These are phyloP conservation scores for Fusarium multiceps DNA, from an alignment of 2,329 filamentous ascomycete species.

Conservation along the genomic window DNA sequence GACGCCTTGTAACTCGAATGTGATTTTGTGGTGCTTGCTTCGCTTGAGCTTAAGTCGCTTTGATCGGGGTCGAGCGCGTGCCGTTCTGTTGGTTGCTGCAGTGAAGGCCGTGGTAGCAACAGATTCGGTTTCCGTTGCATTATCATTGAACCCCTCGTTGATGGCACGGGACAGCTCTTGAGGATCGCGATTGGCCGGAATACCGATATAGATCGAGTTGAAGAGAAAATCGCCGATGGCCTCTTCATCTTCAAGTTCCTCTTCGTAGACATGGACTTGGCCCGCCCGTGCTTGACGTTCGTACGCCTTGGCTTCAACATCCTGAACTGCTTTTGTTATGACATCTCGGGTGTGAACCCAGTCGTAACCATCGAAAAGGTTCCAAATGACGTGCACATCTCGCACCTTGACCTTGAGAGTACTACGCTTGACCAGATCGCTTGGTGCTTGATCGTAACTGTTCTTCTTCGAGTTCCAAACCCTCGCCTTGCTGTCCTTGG, in stretches of 20 bases:
- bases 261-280: constrained; percentile 69
- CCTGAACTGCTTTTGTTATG: constrained; percentile 87
- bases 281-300: constrained; percentile 73
- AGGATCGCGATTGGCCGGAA: constrained; percentile 87
- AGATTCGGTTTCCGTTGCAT: constrained; percentile 88
- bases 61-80: constrained; percentile 57
- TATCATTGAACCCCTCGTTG: constrained; percentile 88
- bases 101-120: constrained; percentile 80
- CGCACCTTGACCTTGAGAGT: constrained; percentile 82
- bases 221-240: constrained; percentile 96
- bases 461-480: constrained; percentile 84
- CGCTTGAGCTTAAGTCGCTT: constrained; percentile 80
- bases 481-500: constrained; percentile 74
- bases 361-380: constrained; percentile 97
- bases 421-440: constrained; percentile 69
- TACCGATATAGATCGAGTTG: constrained; percentile 98
- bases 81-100: constrained; percentile 64
- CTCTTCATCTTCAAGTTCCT: constrained; percentile 82
- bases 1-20: constrained; percentile 89
- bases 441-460: constrained; percentile 75
- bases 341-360: constrained; percentile 89
- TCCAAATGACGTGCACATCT: constrained; percentile 96
- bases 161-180: constrained; percentile 84
- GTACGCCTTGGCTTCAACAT: constrained; percentile 84
- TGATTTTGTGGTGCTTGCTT: constrained; percentile 93